These are phyloP conservation scores for Penicillium simplicissimum DNA, from an alignment of 495 filamentous ascomycete genomes.

Conservation along the genomic window DNA sequence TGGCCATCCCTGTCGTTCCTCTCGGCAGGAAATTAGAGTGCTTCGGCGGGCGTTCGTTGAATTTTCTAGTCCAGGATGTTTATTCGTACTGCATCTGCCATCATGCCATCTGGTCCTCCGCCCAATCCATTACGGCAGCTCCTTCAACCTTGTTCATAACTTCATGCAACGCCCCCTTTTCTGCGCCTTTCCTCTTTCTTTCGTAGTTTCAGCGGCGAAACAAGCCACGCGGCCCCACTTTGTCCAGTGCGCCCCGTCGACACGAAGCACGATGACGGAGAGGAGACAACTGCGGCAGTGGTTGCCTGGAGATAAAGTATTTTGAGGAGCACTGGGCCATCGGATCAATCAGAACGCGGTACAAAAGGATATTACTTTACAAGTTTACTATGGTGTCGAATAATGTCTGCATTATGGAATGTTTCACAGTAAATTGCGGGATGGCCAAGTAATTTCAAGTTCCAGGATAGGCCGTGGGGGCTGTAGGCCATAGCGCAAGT, in stretches of 20 bases:
- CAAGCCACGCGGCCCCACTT: conserved; percentile 3
- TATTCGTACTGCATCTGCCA: neutral
- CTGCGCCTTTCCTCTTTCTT: neutral
- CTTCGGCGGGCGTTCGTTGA: neutral
- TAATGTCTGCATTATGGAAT: too few species aligned
- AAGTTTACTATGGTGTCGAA: too few species aligned
- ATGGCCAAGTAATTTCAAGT: neutral
- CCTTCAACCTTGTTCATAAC: too few species aligned
- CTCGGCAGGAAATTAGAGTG: neutral
- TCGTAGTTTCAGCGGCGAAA: conserved; percentile 8
- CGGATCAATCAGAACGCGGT: too few species aligned
- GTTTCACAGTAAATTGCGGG: neutral
- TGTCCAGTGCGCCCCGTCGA: neutral
- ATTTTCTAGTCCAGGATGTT: neutral
- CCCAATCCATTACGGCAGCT: too few species aligned
- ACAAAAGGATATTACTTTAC: too few species aligned
- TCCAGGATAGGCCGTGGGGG: neutral
- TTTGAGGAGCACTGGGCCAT: too few species aligned
- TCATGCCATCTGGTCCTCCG: too few species aligned
- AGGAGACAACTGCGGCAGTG: neutral
- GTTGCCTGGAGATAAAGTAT: neutral
- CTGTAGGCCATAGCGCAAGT: neutral
- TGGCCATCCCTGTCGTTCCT: neutral
- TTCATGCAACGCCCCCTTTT: neutral
- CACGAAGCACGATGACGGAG: neutral